Conservation (phyloP, 1,139 yeast species). For the Saccharomycopsis hybrid region DNA sequence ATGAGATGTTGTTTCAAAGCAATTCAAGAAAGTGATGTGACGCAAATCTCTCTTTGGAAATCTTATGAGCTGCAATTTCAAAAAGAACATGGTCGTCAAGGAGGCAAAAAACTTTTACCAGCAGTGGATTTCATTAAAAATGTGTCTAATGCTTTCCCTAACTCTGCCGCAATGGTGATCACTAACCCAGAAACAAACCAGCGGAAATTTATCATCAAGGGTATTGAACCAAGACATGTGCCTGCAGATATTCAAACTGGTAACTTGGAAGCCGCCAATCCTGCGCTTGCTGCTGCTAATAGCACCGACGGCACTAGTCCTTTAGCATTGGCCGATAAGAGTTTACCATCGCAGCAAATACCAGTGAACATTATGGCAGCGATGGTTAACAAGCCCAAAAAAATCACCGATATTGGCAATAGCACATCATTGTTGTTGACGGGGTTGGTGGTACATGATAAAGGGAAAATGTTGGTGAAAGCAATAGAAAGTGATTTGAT, state of each 20-base stretch:
- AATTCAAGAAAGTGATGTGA: constrained; percentile 70
- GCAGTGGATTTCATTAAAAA: constrained; percentile 96
- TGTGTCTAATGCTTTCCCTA: constrained; percentile 85
- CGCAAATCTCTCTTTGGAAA: constrained; percentile 95
- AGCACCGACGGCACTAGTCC: not conserved
- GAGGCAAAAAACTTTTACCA: constrained; percentile 62
- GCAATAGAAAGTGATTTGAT: constrained; percentile 15
- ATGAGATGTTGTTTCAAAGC: constrained; percentile 89
- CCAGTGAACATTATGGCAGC: not conserved
- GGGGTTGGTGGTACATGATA: constrained; percentile 16
- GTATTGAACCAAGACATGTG: constrained; percentile 62
- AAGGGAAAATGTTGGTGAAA: constrained; percentile 16
- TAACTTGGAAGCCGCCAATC: constrained; percentile 2
- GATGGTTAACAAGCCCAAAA: not conserved
- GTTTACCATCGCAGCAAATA: not conserved
- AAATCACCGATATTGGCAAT: constrained; percentile 15
- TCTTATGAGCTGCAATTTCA: constrained; percentile 85
- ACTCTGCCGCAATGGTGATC: constrained; percentile 90
- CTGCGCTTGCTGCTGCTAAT: not conserved
- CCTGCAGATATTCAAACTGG: constrained; percentile 36
- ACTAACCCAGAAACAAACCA: constrained; percentile 45
- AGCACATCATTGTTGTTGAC: constrained; percentile 10
- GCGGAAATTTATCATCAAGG: constrained; percentile 84
- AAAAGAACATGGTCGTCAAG: constrained; percentile 37
- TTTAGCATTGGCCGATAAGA: not conserved